Conservation (phyloP, 805 yeast genomes). For the Wickerhamiella shivajii region DNA sequence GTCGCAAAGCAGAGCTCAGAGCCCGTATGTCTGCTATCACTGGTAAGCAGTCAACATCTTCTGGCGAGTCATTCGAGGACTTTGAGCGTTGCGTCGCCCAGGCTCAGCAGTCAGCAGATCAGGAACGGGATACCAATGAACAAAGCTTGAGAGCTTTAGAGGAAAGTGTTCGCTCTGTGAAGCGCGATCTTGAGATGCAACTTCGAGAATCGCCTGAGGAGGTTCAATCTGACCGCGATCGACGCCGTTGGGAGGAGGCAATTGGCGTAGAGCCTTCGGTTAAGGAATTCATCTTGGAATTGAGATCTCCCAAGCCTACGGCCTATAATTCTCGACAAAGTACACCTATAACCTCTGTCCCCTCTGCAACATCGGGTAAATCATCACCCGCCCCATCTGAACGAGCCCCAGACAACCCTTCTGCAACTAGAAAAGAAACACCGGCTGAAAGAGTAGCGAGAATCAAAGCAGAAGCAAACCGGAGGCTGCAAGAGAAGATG, state of each 20-base stretch:
- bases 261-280: conserved; percentile 61
- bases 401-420: conserved; percentile 5
- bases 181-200: conserved; percentile 34
- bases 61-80: conserved; percentile 33
- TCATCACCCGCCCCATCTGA: conserved; percentile 10
- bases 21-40: conserved; percentile 90
- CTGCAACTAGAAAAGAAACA: conserved; percentile 13
- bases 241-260: conserved; percentile 69
- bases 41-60: conserved; percentile 43
- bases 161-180: conserved; percentile 49
- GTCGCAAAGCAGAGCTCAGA: conserved; percentile 59
- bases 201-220: conserved; percentile 26
- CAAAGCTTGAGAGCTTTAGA: conserved; percentile 57
- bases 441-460: conserved; percentile 20
- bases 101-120: conserved; percentile 36
- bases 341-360: not conserved
- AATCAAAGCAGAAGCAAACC: conserved; percentile 20
- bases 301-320: conserved; percentile 15
- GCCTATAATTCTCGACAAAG: not conserved
- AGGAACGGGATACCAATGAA: conserved; percentile 42
- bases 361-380: not conserved
- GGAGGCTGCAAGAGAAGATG: conserved; percentile 18
- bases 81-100: conserved; percentile 40
- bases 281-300: conserved; percentile 41
- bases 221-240: conserved; percentile 30